Evolutionary conservation across 164 flowering plant genomes (phyloP).

Genomic region (Cinnamomum chago): DNA sequence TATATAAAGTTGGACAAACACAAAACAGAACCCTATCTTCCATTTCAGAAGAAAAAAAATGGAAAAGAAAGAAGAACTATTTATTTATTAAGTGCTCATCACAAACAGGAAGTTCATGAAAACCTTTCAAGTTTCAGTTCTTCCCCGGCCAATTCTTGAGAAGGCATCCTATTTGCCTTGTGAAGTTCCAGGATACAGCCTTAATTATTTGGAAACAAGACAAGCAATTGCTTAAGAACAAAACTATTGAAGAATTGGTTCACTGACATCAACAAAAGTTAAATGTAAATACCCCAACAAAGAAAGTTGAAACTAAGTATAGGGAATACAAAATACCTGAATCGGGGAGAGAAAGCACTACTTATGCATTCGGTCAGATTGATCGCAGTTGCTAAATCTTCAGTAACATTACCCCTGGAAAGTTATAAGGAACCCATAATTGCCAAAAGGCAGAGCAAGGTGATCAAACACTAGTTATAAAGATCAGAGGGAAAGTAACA

Average conservation of each 20-base stretch:
- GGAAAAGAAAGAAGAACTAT: no score
- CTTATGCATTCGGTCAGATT: conserved; percentile 67
- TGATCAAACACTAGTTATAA: neutral
- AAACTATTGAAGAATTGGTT: neutral
- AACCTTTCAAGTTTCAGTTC: neutral
- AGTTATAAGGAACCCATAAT: conserved; percentile 2
- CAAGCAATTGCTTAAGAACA: neutral
- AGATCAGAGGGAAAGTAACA: neutral
- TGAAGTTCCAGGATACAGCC: neutral
- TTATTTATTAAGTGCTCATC: neutral
- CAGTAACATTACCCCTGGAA: conserved; percentile 31
- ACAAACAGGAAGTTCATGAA: neutral
- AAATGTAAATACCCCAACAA: neutral
- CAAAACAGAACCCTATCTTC: no score
- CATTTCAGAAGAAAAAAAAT: no score
- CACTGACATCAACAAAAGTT: neutral
- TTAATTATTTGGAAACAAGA: neutral
- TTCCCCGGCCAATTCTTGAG: neutral
- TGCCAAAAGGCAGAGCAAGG: neutral
- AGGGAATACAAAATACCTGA: conserved; percentile 51
- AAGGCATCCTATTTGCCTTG: neutral
- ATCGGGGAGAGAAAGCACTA: conserved; percentile 83
- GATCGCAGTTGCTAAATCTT: conserved; percentile 26
- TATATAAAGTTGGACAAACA: no score
- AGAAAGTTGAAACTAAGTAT: neutral